Conservation (phyloP, 768 basidiomycete species). For the Lactarius vividus region DNA sequence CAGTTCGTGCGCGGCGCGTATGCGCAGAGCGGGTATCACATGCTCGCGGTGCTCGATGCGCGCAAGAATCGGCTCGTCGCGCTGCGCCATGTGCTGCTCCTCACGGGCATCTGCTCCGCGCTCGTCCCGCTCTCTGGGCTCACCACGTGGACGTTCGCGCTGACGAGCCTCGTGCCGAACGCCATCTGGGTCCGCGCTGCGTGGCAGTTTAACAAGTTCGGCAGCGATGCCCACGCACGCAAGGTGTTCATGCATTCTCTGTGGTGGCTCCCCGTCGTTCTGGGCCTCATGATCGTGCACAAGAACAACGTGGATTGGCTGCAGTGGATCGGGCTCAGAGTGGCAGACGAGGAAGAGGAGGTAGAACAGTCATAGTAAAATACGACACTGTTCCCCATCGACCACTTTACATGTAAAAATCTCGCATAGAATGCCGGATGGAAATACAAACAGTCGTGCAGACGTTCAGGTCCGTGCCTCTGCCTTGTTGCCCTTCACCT, state of each 20-base stretch:
- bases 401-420: neutral
- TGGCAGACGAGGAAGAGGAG: constrained; percentile 15
- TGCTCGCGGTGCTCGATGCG: constrained; percentile 83
- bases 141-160: constrained; percentile 87
- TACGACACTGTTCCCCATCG: too few species aligned
- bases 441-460: neutral
- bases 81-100: constrained; percentile 74
- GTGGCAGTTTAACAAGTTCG: constrained; percentile 67
- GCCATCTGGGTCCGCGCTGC: constrained; percentile 63
- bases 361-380: neutral
- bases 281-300: constrained; percentile 94
- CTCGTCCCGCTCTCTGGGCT: constrained; percentile 86
- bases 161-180: constrained; percentile 77
- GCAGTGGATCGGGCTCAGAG: constrained; percentile 50
- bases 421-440: neutral
- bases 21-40: constrained; percentile 89
- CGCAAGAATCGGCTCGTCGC: constrained; percentile 80
- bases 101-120: constrained; percentile 74
- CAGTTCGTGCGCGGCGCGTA: constrained; percentile 85
- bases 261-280: constrained; percentile 87
- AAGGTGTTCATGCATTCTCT: constrained; percentile 75
- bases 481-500: constrained; percentile 28
- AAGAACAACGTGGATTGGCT: constrained; percentile 84
- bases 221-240: constrained; percentile 76
- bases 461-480: constrained; percentile 12